A percentile compares a stretch with the other conserved stretches of the same genome.
Conservation (phyloP, 177 flowering plant species). For the Vitis hybrid region DNA sequence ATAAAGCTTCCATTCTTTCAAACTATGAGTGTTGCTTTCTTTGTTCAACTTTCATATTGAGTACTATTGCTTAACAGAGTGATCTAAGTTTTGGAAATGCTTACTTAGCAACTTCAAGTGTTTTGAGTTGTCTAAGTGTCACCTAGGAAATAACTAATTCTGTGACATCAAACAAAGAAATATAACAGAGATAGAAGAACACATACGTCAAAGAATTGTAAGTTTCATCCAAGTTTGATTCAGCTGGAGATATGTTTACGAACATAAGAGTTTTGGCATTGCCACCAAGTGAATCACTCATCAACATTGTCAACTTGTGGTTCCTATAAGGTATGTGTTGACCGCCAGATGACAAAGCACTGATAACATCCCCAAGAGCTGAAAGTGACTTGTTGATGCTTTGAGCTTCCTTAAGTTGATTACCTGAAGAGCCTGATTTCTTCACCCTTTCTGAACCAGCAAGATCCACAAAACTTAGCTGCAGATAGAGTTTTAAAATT, state of each 20-base stretch:
- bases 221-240: constrained; percentile 91
- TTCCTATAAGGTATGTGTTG: constrained; percentile 96
- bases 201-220: constrained; percentile 87
- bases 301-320: constrained; percentile 95
- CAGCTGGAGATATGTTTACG: constrained; percentile 93
- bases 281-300: constrained; percentile 99
- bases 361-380: constrained; percentile 96
- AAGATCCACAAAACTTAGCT: constrained; percentile 99
- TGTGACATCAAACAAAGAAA: neutral
- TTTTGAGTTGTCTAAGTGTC: too few relatives aligned
- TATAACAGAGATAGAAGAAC: neutral
- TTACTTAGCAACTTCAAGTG: too few relatives aligned
- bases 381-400: constrained; percentile 98
- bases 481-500: constrained; percentile 25
- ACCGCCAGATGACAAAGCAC: constrained; percentile 80
- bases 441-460: constrained; percentile 99
- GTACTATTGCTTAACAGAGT: too few relatives aligned
- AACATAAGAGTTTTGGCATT: constrained; percentile 99
- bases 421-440: constrained; percentile 95
- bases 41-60: too few relatives aligned
- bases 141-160: too few relatives aligned
- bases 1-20: too few relatives aligned
- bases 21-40: too few relatives aligned
- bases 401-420: constrained; percentile 93
- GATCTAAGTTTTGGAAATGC: too few relatives aligned